phyloP scores from a whole-genome alignment of 2,329 filamentous ascomycete species.

The Epichloe uncinata region DNA sequence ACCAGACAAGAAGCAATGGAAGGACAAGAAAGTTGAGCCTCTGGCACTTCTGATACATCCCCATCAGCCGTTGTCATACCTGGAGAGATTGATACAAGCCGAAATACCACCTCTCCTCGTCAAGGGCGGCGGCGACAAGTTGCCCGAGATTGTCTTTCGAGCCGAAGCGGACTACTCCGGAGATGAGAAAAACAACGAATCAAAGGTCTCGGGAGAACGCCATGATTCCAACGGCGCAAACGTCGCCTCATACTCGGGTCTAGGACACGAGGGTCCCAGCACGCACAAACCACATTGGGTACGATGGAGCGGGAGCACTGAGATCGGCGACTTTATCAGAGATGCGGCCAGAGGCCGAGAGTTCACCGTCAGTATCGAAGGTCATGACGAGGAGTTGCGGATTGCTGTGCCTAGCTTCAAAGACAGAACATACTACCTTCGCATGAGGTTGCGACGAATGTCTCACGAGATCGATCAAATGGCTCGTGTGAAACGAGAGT shows the following conservation, averaged over 20 bases:
- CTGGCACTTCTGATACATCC: constrained; percentile 78
- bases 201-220: constrained; percentile 13
- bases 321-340: constrained; percentile 87
- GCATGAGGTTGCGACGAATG: constrained; percentile 60
- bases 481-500: constrained; percentile 65
- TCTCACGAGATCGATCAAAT: constrained; percentile 54
- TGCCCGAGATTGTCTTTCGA: constrained; percentile 64
- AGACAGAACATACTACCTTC: constrained; percentile 81
- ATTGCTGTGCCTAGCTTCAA: constrained; percentile 78
- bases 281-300: constrained; percentile 48
- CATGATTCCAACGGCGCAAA: constrained; percentile 41
- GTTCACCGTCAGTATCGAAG: constrained; percentile 74
- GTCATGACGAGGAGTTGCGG: constrained; percentile 48
- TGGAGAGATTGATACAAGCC: constrained; percentile 78
- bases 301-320: constrained; percentile 76
- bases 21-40: constrained; percentile 48
- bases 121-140: constrained; percentile 50
- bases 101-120: constrained; percentile 61
- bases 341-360: constrained; percentile 76
- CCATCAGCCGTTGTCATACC: constrained; percentile 80
- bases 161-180: constrained; percentile 58
- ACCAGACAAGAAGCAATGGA: constrained; percentile 18
- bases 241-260: constrained; percentile 58
- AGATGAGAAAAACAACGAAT: constrained; percentile 11
- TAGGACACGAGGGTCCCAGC: constrained; percentile 45